Evolutionary conservation across 768 basidiomycete genomes (phyloP).

Genomic region (Lanmaoa pseudosensibilis): DNA sequence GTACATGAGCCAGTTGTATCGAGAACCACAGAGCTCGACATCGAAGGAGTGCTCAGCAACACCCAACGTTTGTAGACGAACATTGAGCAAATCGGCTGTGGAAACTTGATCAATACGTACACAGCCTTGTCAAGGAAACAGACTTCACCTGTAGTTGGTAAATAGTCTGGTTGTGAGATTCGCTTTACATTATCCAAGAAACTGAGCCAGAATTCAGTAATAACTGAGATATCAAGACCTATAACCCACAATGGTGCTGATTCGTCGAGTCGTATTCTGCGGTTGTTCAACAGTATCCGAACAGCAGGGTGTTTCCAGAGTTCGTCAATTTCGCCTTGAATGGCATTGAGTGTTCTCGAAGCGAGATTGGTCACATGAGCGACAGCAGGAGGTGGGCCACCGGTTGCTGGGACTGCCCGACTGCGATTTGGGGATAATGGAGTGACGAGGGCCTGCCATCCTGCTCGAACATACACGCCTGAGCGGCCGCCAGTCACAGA

Average conservation of each 20-base stretch:
- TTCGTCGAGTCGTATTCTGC: slow-evolving; percentile 70
- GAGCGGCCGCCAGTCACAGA: slow-evolving; percentile 58
- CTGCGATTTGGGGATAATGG: slow-evolving; percentile 41
- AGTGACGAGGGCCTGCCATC: slow-evolving; percentile 66
- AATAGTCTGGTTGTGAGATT: slow-evolving; percentile 66
- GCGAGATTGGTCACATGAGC: slow-evolving; percentile 51
- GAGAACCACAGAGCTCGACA: slow-evolving; percentile 58
- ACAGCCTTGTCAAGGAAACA: not conserved
- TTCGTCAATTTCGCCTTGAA: slow-evolving; percentile 52
- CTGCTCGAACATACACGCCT: slow-evolving; percentile 67
- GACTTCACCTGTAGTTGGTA: slow-evolving; percentile 63
- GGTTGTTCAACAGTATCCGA: slow-evolving; percentile 50
- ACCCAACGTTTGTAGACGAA: slow-evolving; percentile 77
- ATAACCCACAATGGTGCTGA: slow-evolving; percentile 68
- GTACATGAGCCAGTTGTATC: slow-evolving; percentile 76
- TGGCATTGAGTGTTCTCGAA: slow-evolving; percentile 51
- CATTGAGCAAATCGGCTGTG: slow-evolving; percentile 74
- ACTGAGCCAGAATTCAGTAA: slow-evolving; percentile 37
- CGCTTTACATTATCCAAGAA: slow-evolving; percentile 67
- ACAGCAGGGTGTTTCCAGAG: slow-evolving; percentile 76
- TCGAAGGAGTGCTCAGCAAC: slow-evolving; percentile 76
- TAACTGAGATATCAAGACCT: not conserved
- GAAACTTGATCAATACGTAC: not conserved
- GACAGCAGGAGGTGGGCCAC: slow-evolving; percentile 31
- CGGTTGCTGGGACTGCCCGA: slow-evolving; percentile 39